Conservation (phyloP, 2,329 filamentous ascomycete genomes). For the Microcyclosporella mali region DNA sequence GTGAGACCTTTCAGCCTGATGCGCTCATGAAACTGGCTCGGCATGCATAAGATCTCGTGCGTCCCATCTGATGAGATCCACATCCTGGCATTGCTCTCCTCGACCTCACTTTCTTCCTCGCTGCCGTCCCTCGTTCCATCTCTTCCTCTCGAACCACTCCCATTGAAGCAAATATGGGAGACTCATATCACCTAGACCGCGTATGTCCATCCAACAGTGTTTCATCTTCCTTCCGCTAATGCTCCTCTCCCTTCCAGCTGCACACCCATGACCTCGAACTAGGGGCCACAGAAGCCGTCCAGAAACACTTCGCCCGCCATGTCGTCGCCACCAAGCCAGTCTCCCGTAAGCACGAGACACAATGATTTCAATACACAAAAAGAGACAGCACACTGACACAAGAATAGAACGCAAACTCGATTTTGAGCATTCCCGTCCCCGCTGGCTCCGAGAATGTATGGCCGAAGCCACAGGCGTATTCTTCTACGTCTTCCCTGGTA, state of each 20-base stretch:
- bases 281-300: slow-evolving; percentile 49
- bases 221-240: background rate
- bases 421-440: slow-evolving; percentile 49
- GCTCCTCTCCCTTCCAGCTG: slow-evolving; percentile 11
- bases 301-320: slow-evolving; percentile 46
- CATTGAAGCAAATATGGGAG: slow-evolving; percentile 4
- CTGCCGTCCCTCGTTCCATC: too few relatives aligned
- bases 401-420: slow-evolving; percentile 50
- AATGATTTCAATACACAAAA: too few relatives aligned
- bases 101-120: too few relatives aligned
- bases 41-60: too few relatives aligned
- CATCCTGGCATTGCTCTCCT: too few relatives aligned
- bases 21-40: too few relatives aligned
- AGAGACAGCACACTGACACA: too few relatives aligned
- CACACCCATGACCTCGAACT: slow-evolving; percentile 41
- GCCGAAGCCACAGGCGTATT: slow-evolving; percentile 54
- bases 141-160: too few relatives aligned
- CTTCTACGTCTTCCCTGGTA: slow-evolving; percentile 42
- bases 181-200: slow-evolving; percentile 9
- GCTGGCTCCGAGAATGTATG: slow-evolving; percentile 50
- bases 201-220: slow-evolving; percentile 4
- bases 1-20: background rate
- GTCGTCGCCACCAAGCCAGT: slow-evolving; percentile 48
- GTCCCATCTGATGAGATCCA: too few relatives aligned
- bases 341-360: too few relatives aligned